Evolutionary conservation across 305 asterid genomes (phyloP).

Genomic region (Ruellia speciosa): DNA sequence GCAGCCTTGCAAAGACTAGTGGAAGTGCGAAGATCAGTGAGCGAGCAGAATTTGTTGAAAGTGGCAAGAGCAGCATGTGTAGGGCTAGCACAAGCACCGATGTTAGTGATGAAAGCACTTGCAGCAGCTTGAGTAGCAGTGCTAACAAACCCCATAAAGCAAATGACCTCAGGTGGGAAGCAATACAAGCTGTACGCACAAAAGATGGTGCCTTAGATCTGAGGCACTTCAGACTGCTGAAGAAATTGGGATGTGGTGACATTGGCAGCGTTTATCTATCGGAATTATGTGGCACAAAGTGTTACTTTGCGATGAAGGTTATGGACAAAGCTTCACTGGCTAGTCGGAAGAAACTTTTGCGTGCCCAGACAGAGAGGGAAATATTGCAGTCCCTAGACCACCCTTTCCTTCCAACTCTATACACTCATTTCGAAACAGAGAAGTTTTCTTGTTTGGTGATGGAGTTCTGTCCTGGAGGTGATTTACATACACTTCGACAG

Average conservation of each 20-base stretch:
- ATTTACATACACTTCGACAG: slow-evolving; percentile 85
- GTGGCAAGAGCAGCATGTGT: slow-evolving; percentile 87
- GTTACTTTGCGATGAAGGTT: slow-evolving; percentile 90
- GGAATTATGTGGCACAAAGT: slow-evolving; percentile 80
- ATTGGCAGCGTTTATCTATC: slow-evolving; percentile 94
- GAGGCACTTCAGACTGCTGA: slow-evolving; percentile 78
- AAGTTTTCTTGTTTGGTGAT: slow-evolving; percentile 87
- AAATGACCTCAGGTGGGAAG: slow-evolving; percentile 89
- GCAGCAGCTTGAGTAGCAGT: slow-evolving; percentile 82
- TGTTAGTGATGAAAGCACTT: slow-evolving; percentile 73
- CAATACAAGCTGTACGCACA: slow-evolving; percentile 61
- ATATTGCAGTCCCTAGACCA: slow-evolving; percentile 82
- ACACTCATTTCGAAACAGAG: slow-evolving; percentile 83
- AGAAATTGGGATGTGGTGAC: slow-evolving; percentile 92
- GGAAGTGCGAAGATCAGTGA: slow-evolving; percentile 53
- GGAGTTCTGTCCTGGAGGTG: slow-evolving; percentile 99
- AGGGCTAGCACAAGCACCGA: slow-evolving; percentile 88
- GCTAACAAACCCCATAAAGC: slow-evolving; percentile 84
- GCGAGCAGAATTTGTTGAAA: slow-evolving; percentile 54
- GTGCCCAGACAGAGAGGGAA: slow-evolving; percentile 94
- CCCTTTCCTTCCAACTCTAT: slow-evolving; percentile 84
- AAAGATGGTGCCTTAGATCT: slow-evolving; percentile 71
- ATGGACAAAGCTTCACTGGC: slow-evolving; percentile 88
- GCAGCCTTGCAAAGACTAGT: slow-evolving; percentile 52
- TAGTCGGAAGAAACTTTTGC: slow-evolving; percentile 76